Evolutionary conservation across 2,329 filamentous ascomycete species (phyloP).

Genomic region (Sporothrix pseudoabietina): DNA sequence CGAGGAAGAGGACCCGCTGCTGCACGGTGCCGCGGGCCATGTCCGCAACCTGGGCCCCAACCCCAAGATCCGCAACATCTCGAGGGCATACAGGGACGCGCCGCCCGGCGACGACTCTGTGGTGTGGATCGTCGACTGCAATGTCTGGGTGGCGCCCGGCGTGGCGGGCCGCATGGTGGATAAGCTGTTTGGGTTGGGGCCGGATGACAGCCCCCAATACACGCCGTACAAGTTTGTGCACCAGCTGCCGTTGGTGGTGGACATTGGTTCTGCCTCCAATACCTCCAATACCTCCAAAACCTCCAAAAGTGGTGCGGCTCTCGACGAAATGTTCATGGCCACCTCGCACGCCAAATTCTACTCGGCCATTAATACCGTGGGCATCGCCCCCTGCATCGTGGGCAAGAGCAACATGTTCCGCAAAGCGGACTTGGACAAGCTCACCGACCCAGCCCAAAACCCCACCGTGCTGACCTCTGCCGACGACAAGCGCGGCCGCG

Average conservation of each 20-base stretch:
- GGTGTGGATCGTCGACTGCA: constrained; percentile 94
- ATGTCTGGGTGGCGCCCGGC: constrained; percentile 83
- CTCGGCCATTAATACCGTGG: constrained; percentile 90
- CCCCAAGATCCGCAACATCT: constrained; percentile 98
- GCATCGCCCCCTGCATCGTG: constrained; percentile 87
- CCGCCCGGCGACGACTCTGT: constrained; percentile 86
- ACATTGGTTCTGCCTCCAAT: constrained; percentile 54
- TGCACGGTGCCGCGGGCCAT: constrained; percentile 49
- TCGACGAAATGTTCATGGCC: constrained; percentile 94
- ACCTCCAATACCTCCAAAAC: too few species aligned
- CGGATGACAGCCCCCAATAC: constrained; percentile 42
- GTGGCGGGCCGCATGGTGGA: constrained; percentile 89
- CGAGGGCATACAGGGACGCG: constrained; percentile 85
- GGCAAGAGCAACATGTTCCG: constrained; percentile 99
- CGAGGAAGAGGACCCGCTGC: constrained; percentile 33
- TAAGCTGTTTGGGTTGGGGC: constrained; percentile 69
- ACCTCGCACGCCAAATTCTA: constrained; percentile 97
- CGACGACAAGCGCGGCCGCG: constrained; percentile 53
- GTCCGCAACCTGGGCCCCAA: constrained; percentile 77
- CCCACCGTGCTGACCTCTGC: constrained; percentile 43
- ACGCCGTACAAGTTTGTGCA: constrained; percentile 89
- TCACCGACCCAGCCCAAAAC: constrained; percentile 58
- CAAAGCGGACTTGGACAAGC: constrained; percentile 79
- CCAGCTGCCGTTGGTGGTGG: constrained; percentile 87
- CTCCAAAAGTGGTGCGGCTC: constrained; percentile 82